A percentile compares a stretch with the other conserved stretches of the same genome.
Evolutionary conservation across 495 filamentous ascomycete genomes (phyloP).

Genomic region (Lineolata rhizophorae): DNA sequence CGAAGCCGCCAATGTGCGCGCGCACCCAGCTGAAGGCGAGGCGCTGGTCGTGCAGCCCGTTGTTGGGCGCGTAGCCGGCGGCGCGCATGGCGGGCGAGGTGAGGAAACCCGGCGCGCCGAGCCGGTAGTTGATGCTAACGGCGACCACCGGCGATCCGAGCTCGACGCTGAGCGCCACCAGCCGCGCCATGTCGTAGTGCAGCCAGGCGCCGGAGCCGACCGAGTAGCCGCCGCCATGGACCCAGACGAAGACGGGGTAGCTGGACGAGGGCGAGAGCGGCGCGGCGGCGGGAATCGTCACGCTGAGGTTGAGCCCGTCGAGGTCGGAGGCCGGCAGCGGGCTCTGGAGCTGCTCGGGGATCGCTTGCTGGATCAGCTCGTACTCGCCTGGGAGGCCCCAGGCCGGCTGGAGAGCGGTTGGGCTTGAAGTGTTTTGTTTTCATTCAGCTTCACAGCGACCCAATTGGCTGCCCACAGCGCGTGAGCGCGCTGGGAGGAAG

Average conservation of each 20-base stretch:
- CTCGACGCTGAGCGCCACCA: slow-evolving; percentile 7
- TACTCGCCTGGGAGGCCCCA: slow-evolving; percentile 5
- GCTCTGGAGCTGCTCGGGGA: slow-evolving; percentile 3
- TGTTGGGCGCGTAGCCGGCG: slow-evolving; percentile 11
- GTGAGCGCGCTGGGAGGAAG: too few relatives aligned
- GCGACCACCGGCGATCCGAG: slow-evolving; percentile 6
- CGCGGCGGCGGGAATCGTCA: slow-evolving; percentile 5
- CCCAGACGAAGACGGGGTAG: slow-evolving; percentile 13
- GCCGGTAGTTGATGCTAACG: slow-evolving; percentile 9
- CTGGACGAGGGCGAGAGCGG: slow-evolving; percentile 4
- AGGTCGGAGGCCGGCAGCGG: too few relatives aligned
- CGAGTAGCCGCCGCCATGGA: slow-evolving; percentile 14
- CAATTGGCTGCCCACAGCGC: too few relatives aligned
- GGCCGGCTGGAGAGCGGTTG: too few relatives aligned
- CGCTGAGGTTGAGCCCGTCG: slow-evolving; percentile 13
- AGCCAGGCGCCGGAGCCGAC: slow-evolving; percentile 22
- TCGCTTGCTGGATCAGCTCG: slow-evolving; percentile 10
- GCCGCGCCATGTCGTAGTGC: slow-evolving; percentile 18
- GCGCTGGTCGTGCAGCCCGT: slow-evolving; percentile 10
- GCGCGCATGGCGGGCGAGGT: slow-evolving; percentile 10
- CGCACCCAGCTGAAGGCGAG: slow-evolving; percentile 9
- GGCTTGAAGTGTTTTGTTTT: too few relatives aligned
- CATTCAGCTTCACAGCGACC: not conserved
- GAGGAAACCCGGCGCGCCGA: slow-evolving; percentile 4
- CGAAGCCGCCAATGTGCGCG: slow-evolving; percentile 5